Percentiles rank a stretch among this genome's conserved stretches.
Conservation (phyloP, 1,139 yeast species). For the Zhuliangozyma blackwelliae region DNA sequence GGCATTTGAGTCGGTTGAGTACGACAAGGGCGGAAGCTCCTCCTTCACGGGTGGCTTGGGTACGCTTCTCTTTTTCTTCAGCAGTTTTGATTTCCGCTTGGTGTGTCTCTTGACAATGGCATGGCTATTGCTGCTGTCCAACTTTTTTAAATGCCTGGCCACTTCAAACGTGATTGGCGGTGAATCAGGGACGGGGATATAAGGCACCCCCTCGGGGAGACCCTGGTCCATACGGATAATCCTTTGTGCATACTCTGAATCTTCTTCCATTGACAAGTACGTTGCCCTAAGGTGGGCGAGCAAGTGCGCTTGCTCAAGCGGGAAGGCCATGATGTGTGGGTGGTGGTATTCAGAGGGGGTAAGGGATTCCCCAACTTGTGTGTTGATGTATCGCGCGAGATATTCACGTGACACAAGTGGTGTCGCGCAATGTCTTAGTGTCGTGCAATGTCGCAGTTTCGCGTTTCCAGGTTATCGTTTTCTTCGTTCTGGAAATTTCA, state of each 20-base stretch:
- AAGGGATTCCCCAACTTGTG: not conserved
- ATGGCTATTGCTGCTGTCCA: conserved; percentile 4
- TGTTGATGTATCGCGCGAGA: too few species aligned
- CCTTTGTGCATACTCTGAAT: conserved; percentile 21
- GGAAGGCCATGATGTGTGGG: conserved; percentile 29
- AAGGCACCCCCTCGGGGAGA: not conserved
- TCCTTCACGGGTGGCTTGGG: not conserved
- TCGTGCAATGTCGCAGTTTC: too few species aligned
- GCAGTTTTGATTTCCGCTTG: conserved; percentile 1
- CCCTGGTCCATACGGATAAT: conserved; percentile 15
- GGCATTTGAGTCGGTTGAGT: conserved; percentile 3
- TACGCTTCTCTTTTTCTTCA: not conserved
- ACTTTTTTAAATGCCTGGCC: conserved; percentile 18
- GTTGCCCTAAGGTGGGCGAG: conserved; percentile 30
- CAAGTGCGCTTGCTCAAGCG: conserved; percentile 27
- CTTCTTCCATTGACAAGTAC: conserved; percentile 24
- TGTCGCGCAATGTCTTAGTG: too few species aligned
- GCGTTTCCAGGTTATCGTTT: too few species aligned
- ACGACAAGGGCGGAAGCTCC: not conserved
- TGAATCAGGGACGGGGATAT: conserved; percentile 17
- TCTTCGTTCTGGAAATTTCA: too few species aligned
- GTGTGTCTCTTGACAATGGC: not conserved
- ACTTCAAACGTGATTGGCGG: conserved; percentile 35
- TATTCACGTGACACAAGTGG: too few species aligned
- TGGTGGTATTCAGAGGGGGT: not conserved